Evolutionary conservation across 2,329 filamentous ascomycete species (phyloP).

Genomic region (Pseudocercospora fuligena): DNA sequence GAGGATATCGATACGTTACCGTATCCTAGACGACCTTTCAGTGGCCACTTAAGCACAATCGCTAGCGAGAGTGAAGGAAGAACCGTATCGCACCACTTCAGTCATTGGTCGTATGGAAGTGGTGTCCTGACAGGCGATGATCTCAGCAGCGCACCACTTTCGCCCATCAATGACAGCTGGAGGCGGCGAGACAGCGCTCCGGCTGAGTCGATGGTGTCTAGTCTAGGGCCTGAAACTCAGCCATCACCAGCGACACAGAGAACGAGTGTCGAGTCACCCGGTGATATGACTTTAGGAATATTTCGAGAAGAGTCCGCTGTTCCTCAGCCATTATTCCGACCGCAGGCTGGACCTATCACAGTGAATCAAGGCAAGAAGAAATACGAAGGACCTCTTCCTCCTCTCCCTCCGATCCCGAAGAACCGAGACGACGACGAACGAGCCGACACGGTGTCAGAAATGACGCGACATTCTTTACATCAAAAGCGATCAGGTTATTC

Average conservation of each 20-base stretch:
- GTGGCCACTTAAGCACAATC: constrained; percentile 43
- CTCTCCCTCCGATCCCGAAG: constrained; percentile 38
- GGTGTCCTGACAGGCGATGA: constrained; percentile 40
- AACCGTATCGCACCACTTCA: constrained; percentile 36
- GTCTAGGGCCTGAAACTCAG: constrained; percentile 10
- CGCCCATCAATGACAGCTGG: constrained; percentile 22
- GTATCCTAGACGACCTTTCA: constrained; percentile 38
- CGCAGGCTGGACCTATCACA: constrained; percentile 14
- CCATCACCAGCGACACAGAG: constrained; percentile 26
- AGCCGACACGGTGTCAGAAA: constrained; percentile 42
- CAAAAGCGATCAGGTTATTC: constrained; percentile 42
- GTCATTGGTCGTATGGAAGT: constrained; percentile 41
- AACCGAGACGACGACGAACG: constrained; percentile 39
- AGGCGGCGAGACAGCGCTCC: constrained; percentile 33
- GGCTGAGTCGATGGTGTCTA: constrained; percentile 29
- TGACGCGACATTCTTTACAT: constrained; percentile 39
- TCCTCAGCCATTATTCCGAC: constrained; percentile 41
- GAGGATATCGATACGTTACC: constrained; percentile 39
- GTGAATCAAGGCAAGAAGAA: constrained; percentile 23
- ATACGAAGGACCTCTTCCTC: constrained; percentile 38
- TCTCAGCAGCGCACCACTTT: constrained; percentile 34
- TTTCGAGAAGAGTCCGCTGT: constrained; percentile 40
- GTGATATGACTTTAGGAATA: constrained; percentile 39
- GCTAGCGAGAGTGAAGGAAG: constrained; percentile 42
- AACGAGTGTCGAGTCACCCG: constrained; percentile 30